These are phyloP conservation scores for Sphaerulina musiva DNA, from an alignment of 2,329 filamentous ascomycete species.

Conservation along the genomic window DNA sequence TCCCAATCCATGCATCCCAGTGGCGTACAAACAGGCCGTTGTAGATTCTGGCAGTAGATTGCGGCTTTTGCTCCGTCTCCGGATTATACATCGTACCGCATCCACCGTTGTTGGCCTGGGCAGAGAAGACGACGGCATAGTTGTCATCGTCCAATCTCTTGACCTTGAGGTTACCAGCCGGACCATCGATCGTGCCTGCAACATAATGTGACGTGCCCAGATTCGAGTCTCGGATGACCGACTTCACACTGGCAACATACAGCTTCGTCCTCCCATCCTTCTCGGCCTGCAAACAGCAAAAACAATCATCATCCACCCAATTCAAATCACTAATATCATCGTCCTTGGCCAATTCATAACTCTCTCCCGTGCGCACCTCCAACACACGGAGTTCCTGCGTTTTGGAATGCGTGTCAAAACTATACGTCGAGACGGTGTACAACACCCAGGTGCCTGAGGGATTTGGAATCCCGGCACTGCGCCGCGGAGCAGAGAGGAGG, in stretches of 20 bases:
- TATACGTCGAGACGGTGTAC: slow-evolving; percentile 69
- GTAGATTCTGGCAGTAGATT: slow-evolving; percentile 45
- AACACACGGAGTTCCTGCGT: slow-evolving; percentile 63
- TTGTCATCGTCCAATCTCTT: slow-evolving; percentile 32
- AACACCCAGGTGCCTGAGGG: slow-evolving; percentile 56
- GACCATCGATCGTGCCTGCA: slow-evolving; percentile 40
- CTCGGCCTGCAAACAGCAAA: slow-evolving; percentile 48
- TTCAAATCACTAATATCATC: slow-evolving; percentile 60
- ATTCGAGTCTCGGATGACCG: slow-evolving; percentile 5
- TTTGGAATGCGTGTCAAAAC: slow-evolving; percentile 67
- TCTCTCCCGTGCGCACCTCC: slow-evolving; percentile 60
- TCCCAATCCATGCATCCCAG: slow-evolving; percentile 54
- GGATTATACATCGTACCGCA: slow-evolving; percentile 58
- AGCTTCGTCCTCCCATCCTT: slow-evolving; percentile 37
- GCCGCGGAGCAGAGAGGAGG: slow-evolving; percentile 67
- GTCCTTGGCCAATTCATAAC: slow-evolving; percentile 60
- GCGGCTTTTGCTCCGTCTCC: slow-evolving; percentile 43
- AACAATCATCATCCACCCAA: slow-evolving; percentile 65
- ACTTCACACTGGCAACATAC: slow-evolving; percentile 16
- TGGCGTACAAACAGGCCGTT: slow-evolving; percentile 49
- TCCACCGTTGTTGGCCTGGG: slow-evolving; percentile 52
- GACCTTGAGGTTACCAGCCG: slow-evolving; percentile 46
- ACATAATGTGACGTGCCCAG: slow-evolving; percentile 33
- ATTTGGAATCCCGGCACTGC: slow-evolving; percentile 66
- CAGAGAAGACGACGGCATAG: slow-evolving; percentile 47